Percentiles rank a stretch among this genome's conserved stretches.
Conservation (phyloP, 2,329 filamentous ascomycete genomes). For the Furcasterigmium furcatum region DNA sequence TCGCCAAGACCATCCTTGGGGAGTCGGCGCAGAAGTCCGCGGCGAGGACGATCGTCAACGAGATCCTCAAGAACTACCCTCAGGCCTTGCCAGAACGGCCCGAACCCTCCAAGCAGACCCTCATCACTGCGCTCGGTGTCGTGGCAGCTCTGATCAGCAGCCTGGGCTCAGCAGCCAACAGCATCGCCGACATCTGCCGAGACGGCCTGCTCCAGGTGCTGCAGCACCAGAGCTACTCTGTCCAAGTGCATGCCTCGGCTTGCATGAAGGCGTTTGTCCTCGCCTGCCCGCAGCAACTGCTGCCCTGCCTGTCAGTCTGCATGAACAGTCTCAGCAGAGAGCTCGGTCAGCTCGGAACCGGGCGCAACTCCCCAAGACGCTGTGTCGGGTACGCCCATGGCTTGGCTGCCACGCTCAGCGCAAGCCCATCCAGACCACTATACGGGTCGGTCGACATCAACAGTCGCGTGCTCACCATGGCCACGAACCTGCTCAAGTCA, state of each 20-base stretch:
- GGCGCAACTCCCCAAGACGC: conserved; percentile 73
- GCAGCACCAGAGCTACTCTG: conserved; percentile 93
- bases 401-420: conserved; percentile 85
- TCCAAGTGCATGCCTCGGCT: conserved; percentile 84
- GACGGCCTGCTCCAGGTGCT: conserved; percentile 87
- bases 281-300: conserved; percentile 86
- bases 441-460: conserved; percentile 96
- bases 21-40: conserved; percentile 86
- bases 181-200: conserved; percentile 77
- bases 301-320: conserved; percentile 89
- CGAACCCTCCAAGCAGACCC: conserved; percentile 82
- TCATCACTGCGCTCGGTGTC: conserved; percentile 76
- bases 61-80: conserved; percentile 90
- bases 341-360: conserved; percentile 70
- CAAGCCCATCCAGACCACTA: conserved; percentile 80
- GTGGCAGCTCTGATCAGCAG: conserved; percentile 74
- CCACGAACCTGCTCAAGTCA: conserved; percentile 87
- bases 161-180: conserved; percentile 77
- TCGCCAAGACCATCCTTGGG: conserved; percentile 78
- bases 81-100: conserved; percentile 82
- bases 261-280: conserved; percentile 85
- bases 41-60: conserved; percentile 78
- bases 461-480: conserved; percentile 84
- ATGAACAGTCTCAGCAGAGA: conserved; percentile 94
- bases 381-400: conserved; percentile 92